Evolutionary conservation across 805 yeast species (phyloP).

Genomic region (Brettanomyces bruxellensis): DNA sequence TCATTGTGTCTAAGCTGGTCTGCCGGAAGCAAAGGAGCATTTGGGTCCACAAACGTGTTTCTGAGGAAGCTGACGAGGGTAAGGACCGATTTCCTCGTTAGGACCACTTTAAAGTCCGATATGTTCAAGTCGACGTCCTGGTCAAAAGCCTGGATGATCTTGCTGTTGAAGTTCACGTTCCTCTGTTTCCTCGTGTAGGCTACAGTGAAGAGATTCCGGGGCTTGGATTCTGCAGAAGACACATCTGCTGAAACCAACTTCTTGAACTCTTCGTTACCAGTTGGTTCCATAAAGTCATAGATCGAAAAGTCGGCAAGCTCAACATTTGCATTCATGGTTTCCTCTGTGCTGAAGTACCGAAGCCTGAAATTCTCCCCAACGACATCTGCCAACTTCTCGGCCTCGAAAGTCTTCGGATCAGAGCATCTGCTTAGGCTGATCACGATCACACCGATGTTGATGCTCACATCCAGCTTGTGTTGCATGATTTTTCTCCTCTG

Average conservation of each 20-base stretch:
- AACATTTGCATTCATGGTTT: conserved; percentile 58
- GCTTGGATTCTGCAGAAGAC: conserved; percentile 28
- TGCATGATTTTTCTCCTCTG: conserved; percentile 29
- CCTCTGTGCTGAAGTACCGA: conserved; percentile 47
- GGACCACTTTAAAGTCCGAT: conserved; percentile 67
- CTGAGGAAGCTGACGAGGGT: conserved; percentile 72
- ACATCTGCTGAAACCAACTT: conserved; percentile 60
- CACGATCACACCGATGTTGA: conserved; percentile 56
- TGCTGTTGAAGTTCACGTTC: conserved; percentile 42
- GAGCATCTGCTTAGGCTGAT: conserved; percentile 61
- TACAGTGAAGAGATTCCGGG: conserved; percentile 48
- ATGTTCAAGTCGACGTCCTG: conserved; percentile 64
- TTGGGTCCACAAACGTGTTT: conserved; percentile 83
- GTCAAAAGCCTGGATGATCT: conserved; percentile 61
- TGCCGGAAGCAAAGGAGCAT: conserved; percentile 58
- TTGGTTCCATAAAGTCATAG: conserved; percentile 64
- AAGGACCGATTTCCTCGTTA: conserved; percentile 70
- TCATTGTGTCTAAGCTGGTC: conserved; percentile 63
- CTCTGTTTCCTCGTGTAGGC: conserved; percentile 52
- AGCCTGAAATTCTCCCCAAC: conserved; percentile 58
- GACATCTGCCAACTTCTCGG: conserved; percentile 65
- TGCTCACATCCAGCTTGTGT: conserved; percentile 60
- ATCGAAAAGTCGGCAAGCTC: conserved; percentile 56
- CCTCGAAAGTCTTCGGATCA: conserved; percentile 46
- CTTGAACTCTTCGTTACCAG: conserved; percentile 55